Base-by-base conservation (phyloP, 192 early-diverging fungal genomes). In the Haplosporangium gracile region DNA sequence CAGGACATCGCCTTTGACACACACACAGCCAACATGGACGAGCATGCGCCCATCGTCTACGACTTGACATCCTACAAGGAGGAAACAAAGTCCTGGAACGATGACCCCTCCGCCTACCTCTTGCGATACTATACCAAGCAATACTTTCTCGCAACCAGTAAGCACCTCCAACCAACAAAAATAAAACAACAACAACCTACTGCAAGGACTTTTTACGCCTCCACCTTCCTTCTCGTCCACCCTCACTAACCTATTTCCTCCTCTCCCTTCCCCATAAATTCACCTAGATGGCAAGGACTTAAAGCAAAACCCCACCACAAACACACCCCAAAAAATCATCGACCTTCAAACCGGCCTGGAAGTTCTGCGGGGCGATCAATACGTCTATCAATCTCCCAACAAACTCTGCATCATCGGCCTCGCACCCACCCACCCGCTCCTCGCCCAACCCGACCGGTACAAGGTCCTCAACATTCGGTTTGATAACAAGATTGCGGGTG, bases 1-100 rank as follows among this genome's bases (percentile, higher is more conserved):
- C 55, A 29, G 60, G 60, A 63, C 60, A 63, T n/a, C n/a, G n/a
- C 24, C 26, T 29, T 29, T 16, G 47, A 45, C 22, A 60, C n/a
- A 2, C 7, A 45, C 43, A 8, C 10, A 1, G 11, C 60, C 40
- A 65, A 55, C 70, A 85, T 85, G 83, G 83, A 85, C 38, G 83
- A 85, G 18, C 83, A 85, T 57, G 83, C 83, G 29, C 83, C 83
- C 43, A 85, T 85, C 60, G 83, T 85, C 42, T 85, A 85, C 70
- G 83, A 85, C 75, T 22, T 85, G 26, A 74, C 83, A 7, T 57
- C 63, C 49, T 85, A 80, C 71, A 85, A 80, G 49, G 83, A 85
- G 26, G 78, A 77, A 32, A 85, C 83, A 53, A 76, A 77, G 43
- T 39, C 42, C 34, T 85, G 83, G 83, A 42, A 71, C 38, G 22